phyloP scores from a whole-genome alignment of 2,329 filamentous ascomycete genomes.

The Calonectria pteridis region DNA sequence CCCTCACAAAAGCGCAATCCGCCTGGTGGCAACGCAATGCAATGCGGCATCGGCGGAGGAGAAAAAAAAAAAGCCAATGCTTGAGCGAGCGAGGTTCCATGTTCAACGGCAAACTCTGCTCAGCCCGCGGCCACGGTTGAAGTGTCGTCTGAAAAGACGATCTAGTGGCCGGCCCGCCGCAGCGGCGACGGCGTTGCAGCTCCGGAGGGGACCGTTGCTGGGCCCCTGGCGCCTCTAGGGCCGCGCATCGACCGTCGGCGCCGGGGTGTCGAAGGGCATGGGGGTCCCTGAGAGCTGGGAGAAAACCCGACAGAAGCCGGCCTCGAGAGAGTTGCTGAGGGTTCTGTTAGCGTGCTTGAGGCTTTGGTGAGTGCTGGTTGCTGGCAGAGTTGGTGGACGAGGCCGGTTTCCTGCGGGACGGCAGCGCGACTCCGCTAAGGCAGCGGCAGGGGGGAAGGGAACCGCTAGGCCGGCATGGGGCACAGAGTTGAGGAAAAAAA shows the following conservation, averaged over 20 bases:
- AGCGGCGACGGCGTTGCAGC: conserved; percentile 12
- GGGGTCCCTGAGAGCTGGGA: conserved; percentile 13
- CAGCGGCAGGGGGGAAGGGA: conserved; percentile 18
- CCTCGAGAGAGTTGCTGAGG: not conserved
- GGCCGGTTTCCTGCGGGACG: conserved; percentile 31
- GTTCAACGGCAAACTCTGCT: not conserved
- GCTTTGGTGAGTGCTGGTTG: conserved; percentile 1
- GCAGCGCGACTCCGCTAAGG: conserved; percentile 14
- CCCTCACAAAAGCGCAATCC: not conserved
- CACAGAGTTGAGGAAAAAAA: conserved; percentile 8
- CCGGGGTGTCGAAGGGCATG: not conserved
- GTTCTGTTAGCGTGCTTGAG: not conserved
- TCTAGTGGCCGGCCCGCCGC: conserved; percentile 11
- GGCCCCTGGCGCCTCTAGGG: conserved; percentile 4
- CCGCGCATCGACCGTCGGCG: conserved; percentile 14
- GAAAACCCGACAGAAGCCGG: conserved; percentile 30
- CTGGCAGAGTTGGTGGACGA: not conserved
- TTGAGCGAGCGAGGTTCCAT: not conserved
- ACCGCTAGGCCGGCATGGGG: conserved; percentile 5
- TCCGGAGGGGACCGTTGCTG: conserved; percentile 14
- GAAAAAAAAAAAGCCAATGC: not conserved
- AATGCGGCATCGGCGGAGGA: conserved; percentile 4
- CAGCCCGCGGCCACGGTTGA: not conserved
- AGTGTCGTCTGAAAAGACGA: conserved; percentile 11
- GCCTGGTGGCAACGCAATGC: not conserved